Base-by-base conservation (phyloP, 2,329 filamentous ascomycete species). In the Cryphonectria naterciae region DNA sequence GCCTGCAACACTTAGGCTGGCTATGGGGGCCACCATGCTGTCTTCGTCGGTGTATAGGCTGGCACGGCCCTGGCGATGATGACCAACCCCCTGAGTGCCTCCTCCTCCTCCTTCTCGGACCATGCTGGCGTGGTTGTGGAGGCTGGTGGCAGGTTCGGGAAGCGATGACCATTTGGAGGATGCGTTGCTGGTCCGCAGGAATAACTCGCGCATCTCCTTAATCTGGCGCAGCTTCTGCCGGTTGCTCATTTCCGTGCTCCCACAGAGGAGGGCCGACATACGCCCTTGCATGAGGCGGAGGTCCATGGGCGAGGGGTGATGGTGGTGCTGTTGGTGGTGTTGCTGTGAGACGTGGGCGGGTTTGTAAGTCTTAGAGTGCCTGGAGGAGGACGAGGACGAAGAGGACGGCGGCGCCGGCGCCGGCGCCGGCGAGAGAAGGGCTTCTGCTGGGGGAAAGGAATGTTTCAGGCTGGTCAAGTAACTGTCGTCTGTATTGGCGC, bases 31-130 rank as follows among this genome's bases (percentile, higher is more conserved):
- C 11, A 68, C 70, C 32, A 70, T 35, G 43, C 68, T 41, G 43
- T 65, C 70, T 54, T 65, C 61, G 46, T 68, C 66, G n/a, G 68
- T 70, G 62, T 60, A 46, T 22, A 70, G 25, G 60, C 63, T 49
- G 15, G 54, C 41, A 5, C 63, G 35, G 52, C 32, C 28, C 6
- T 56, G 68, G 25, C 11, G 65, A 19, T 54, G 35, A 5, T 7
- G 35, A 15, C n/a, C 4, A 32, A 8, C 32, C 8, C 11, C 28
- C 25, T 58, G 54, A 4, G 15, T 8, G 0, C 43, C 43, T 49
- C 15, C 15, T 46, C 17, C 19, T 56, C 25, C 8, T 39, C 37
- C 8, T 39, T 13, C 5, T 56, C 52, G n/a, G 25, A 32, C 5
- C 25, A 56, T 7, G 52, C 13, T 28, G 52, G 52, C n/a, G 7